These are phyloP conservation scores for Isoetes taiwanensis DNA, from an alignment of 75 land plant species.

Conservation along the genomic window DNA sequence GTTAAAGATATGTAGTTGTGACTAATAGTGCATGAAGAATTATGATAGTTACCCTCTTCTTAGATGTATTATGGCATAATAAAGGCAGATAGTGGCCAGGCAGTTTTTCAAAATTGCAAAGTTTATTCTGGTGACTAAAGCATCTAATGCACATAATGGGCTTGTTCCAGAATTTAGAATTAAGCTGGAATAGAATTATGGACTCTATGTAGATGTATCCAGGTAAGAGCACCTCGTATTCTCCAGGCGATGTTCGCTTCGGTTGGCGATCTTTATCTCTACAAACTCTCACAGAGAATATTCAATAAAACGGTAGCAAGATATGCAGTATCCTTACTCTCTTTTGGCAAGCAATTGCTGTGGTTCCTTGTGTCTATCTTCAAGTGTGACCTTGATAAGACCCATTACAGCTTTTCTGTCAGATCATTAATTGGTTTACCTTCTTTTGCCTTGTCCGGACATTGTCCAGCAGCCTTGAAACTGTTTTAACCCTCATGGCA, in stretches of 20 bases:
- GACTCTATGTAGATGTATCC: too few relatives aligned
- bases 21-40: too few relatives aligned
- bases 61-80: too few relatives aligned
- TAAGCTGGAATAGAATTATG: too few relatives aligned
- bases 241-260: conserved; percentile 75
- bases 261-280: conserved; percentile 81
- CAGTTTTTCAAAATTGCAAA: too few relatives aligned
- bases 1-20: too few relatives aligned
- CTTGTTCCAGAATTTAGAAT: too few relatives aligned
- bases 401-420: conserved; percentile 57
- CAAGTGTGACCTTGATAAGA: not conserved
- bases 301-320: conserved; percentile 52
- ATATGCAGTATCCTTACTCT: conserved; percentile 76
- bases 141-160: too few relatives aligned
- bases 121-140: not conserved
- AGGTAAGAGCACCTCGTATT: conserved; percentile 75
- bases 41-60: too few relatives aligned
- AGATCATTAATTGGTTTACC: conserved; percentile 83
- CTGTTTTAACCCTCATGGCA: conserved; percentile 56
- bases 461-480: conserved; percentile 78
- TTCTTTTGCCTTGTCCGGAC: conserved; percentile 82
- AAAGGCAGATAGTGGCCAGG: too few relatives aligned
- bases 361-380: not conserved
- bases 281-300: conserved; percentile 43
- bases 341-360: not conserved